Evolutionary conservation across 352 stramenopile species (phyloP).

Genomic region (Globisporangium canariense): DNA sequence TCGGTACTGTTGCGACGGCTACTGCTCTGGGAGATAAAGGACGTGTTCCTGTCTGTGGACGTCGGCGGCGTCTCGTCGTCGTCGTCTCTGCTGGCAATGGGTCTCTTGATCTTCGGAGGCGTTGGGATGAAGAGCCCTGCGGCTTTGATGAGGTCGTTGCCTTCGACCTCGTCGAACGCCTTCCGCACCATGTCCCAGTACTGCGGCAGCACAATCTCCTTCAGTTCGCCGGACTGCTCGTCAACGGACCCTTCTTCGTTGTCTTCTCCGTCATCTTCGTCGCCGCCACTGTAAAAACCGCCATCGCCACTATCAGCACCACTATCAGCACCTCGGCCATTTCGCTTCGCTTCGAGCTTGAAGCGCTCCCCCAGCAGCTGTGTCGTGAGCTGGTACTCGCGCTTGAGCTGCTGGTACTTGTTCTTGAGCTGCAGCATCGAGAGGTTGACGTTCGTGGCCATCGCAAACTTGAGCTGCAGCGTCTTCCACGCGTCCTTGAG

Average conservation of each 20-base stretch:
- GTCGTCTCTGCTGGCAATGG: background rate
- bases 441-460: constrained; percentile 9
- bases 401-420: constrained; percentile 20
- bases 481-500: constrained; percentile 15
- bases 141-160: background rate
- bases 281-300: background rate
- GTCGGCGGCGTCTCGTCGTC: background rate
- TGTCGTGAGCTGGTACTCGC: constrained; percentile 13
- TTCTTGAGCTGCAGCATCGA: constrained; percentile 15
- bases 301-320: background rate
- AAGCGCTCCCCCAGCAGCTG: background rate
- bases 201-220: background rate
- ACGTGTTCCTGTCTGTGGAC: background rate
- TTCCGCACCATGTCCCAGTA: constrained; percentile 9
- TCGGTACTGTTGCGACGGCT: background rate
- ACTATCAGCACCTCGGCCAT: background rate
- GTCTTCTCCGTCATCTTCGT: background rate
- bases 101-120: background rate
- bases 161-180: constrained; percentile 5
- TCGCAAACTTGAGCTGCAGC: constrained; percentile 14
- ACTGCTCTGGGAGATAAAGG: background rate
- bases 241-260: background rate
- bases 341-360: background rate
- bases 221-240: background rate
- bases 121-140: background rate